Evolutionary conservation across 2,329 filamentous ascomycete genomes (phyloP).

Genomic region (Nigrospora oryzae): DNA sequence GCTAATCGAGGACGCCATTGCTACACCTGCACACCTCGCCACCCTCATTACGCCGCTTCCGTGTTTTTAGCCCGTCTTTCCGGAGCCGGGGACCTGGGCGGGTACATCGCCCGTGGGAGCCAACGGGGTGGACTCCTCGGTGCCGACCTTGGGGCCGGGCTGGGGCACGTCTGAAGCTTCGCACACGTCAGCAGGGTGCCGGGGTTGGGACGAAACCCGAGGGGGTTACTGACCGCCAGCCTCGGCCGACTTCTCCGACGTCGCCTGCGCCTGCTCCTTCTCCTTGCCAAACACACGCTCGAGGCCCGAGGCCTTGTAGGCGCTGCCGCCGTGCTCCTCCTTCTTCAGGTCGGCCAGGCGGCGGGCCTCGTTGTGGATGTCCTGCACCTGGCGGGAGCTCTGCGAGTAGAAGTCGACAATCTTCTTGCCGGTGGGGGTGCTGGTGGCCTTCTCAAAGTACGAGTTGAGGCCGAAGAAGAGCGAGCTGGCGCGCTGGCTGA

Average conservation of each 20-base stretch:
- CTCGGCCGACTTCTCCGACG: background rate
- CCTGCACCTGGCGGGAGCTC: conserved; percentile 79
- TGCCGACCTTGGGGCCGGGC: conserved; percentile 15
- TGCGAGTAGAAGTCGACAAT: conserved; percentile 82
- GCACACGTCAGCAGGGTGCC: too few relatives aligned
- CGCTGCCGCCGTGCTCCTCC: conserved; percentile 48
- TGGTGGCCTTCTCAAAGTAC: conserved; percentile 91
- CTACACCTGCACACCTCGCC: conserved; percentile 7
- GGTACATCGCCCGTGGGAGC: conserved; percentile 12
- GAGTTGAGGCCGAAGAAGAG: conserved; percentile 60
- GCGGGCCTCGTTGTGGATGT: conserved; percentile 86
- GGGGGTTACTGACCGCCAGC: conserved; percentile 5
- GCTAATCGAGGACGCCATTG: too few relatives aligned
- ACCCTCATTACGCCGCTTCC: too few relatives aligned
- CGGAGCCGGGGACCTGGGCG: conserved; percentile 14
- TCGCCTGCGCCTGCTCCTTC: conserved; percentile 18
- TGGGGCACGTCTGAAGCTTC: conserved; percentile 8
- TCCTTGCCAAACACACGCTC: conserved; percentile 50
- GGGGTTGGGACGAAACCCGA: background rate
- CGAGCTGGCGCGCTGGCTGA: conserved; percentile 63
- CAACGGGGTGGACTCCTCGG: conserved; percentile 15
- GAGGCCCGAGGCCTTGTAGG: conserved; percentile 50
- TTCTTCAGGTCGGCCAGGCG: conserved; percentile 85
- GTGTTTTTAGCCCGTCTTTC: conserved; percentile 9
- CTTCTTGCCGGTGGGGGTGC: conserved; percentile 81